These are phyloP conservation scores for Euphorbia lathyris DNA, from an alignment of 345 rosid species.

Conservation along the genomic window DNA sequence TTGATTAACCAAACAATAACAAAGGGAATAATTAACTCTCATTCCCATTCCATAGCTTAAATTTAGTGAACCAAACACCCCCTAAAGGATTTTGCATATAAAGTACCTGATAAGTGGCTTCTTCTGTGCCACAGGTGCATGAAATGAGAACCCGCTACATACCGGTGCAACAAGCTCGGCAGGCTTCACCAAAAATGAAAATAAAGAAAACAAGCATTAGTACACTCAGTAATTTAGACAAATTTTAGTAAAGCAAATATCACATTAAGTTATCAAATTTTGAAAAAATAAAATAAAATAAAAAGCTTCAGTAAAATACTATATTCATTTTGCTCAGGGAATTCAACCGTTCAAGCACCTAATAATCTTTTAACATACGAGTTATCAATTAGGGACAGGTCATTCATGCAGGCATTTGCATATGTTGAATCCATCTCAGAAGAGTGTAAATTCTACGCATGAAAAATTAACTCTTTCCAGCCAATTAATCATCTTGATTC, in stretches of 20 bases:
- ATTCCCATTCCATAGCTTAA: too few species aligned
- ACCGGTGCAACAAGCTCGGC: conserved; percentile 44
- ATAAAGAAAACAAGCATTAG: background rate
- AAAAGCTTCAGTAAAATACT: background rate
- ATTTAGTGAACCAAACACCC: too few species aligned
- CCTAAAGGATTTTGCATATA: too few species aligned
- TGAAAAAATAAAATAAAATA: too few species aligned
- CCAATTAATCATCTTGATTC: too few species aligned
- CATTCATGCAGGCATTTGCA: background rate
- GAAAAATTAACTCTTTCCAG: too few species aligned
- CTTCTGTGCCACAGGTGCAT: conserved; percentile 42
- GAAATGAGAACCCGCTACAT: conserved; percentile 24
- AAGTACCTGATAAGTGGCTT: conserved; percentile 88
- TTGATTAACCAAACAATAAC: too few species aligned
- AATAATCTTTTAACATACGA: background rate
- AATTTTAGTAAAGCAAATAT: background rate
- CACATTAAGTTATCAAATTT: background rate
- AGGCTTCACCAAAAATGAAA: conserved; percentile 37
- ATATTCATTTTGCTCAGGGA: background rate
- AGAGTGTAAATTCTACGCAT: background rate
- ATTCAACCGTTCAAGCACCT: background rate
- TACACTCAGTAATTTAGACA: background rate
- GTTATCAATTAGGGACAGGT: background rate
- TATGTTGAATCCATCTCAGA: background rate
- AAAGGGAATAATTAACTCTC: too few species aligned